Evolutionary conservation across 1,139 yeast species (phyloP).

Genomic region (Nakaseomyces bracarensis): DNA sequence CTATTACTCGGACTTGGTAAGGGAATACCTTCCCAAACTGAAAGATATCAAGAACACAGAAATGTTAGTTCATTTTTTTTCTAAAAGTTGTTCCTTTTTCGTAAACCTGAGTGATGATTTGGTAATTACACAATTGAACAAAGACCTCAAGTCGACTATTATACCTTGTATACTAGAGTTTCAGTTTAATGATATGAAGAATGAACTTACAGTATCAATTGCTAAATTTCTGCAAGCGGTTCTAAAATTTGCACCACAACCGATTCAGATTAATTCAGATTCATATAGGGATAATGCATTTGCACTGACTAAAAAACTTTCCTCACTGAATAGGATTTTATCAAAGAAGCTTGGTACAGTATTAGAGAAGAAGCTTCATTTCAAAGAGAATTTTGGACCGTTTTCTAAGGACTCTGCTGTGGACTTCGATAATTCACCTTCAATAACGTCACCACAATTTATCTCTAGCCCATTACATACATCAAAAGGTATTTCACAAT

Average conservation of each 20-base stretch:
- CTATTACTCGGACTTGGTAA: constrained; percentile 25
- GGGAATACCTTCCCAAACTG: constrained; percentile 22
- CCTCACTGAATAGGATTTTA: constrained; percentile 21
- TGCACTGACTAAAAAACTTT: constrained; percentile 17
- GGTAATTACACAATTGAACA: constrained; percentile 24
- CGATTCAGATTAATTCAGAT: constrained; percentile 16
- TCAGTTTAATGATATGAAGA: constrained; percentile 12
- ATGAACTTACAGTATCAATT: constrained; percentile 22
- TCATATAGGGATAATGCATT: constrained; percentile 15
- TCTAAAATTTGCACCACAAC: constrained; percentile 15
- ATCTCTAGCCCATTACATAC: constrained; percentile 22
- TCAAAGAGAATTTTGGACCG: constrained; percentile 15
- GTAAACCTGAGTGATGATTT: constrained; percentile 24
- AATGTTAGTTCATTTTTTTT: constrained; percentile 25
- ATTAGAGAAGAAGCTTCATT: constrained; percentile 21
- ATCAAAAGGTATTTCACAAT: constrained; percentile 14
- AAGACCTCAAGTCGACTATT: constrained; percentile 21
- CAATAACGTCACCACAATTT: constrained; percentile 29
- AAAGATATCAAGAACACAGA: constrained; percentile 14
- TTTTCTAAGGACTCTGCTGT: constrained; percentile 13
- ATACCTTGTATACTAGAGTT: constrained; percentile 22
- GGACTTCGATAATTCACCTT: constrained; percentile 23
- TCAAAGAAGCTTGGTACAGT: constrained; percentile 19
- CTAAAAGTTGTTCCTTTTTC: constrained; percentile 24
- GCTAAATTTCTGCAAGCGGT: constrained; percentile 25